A percentile compares a stretch with the other conserved stretches of the same genome.
phyloP scores from a whole-genome alignment of 2,329 filamentous ascomycete genomes.

The Fusarium sp. region DNA sequence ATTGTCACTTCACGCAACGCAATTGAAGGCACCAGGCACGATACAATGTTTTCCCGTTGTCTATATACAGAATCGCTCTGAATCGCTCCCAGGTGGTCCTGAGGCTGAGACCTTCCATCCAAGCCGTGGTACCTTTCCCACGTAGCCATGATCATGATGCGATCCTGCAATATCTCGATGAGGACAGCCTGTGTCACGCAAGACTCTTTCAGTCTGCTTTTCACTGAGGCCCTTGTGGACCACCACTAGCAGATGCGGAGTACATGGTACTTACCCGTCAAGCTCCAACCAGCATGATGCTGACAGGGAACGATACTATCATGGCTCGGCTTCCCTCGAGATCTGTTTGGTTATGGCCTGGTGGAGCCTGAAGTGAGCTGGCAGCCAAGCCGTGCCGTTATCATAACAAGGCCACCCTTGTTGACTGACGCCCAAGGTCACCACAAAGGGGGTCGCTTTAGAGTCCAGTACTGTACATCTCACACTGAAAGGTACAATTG shows the following conservation, averaged over 20 bases:
- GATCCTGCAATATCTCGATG: conserved; percentile 42
- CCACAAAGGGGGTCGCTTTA: conserved; percentile 40
- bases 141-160: conserved; percentile 33
- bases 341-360: conserved; percentile 40
- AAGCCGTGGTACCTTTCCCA: conserved; percentile 22
- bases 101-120: conserved; percentile 10
- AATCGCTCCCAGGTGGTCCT: not conserved
- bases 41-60: not conserved
- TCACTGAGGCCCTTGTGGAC: conserved; percentile 35
- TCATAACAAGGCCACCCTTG: conserved; percentile 37
- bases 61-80: not conserved
- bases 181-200: conserved; percentile 36
- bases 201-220: conserved; percentile 23
- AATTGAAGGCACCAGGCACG: not conserved
- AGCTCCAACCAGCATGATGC: conserved; percentile 30
- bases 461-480: conserved; percentile 26
- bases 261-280: conserved; percentile 38
- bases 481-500: conserved; percentile 35
- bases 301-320: conserved; percentile 41
- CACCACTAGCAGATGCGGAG: conserved; percentile 39
- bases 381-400: conserved; percentile 43
- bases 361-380: conserved; percentile 41
- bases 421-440: conserved; percentile 14
- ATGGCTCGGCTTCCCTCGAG: conserved; percentile 35
- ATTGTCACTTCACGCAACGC: conserved; percentile 34